A percentile compares a stretch with the other conserved stretches of the same genome.
Conservation (phyloP, 371 early-diverging fungal genomes). For the Mucor sp. region DNA sequence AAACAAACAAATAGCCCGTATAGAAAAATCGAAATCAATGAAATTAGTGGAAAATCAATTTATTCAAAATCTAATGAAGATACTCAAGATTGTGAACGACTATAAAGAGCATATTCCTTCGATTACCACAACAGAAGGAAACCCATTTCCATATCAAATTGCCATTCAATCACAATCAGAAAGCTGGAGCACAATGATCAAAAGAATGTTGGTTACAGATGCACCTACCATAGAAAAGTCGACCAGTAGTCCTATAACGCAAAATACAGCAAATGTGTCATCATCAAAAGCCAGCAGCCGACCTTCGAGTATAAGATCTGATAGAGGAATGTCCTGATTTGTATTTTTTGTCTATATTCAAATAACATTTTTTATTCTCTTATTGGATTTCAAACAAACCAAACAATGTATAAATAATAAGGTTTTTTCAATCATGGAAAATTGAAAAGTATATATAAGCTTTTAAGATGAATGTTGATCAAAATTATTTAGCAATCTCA, state of each 20-base stretch:
- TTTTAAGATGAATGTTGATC: neutral
- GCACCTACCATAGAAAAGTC: conserved; percentile 25
- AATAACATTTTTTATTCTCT: conserved; percentile 8
- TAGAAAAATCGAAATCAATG: conserved; percentile 42
- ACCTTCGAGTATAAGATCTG: conserved; percentile 8
- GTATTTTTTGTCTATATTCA: neutral
- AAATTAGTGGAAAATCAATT: conserved; percentile 47
- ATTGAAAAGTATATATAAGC: conserved; percentile 7
- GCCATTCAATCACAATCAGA: conserved; percentile 43
- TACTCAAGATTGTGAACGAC: conserved; percentile 74
- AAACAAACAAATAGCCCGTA: neutral
- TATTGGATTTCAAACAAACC: conserved; percentile 4
- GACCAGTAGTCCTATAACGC: neutral
- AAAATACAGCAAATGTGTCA: neutral
- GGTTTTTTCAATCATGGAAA: conserved; percentile 8
- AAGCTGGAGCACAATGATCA: conserved; percentile 49
- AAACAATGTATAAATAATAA: conserved; percentile 10
- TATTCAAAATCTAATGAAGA: conserved; percentile 55
- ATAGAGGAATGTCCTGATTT: conserved; percentile 4
- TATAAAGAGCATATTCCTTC: conserved; percentile 91
- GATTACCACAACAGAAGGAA: conserved; percentile 76
- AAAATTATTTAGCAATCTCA: conserved; percentile 49
- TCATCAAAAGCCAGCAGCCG: conserved; percentile 1
- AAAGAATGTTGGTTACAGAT: conserved; percentile 43
- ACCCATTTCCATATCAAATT: conserved; percentile 88